Conservation (phyloP, 192 early-diverging fungal genomes). For the Gryganskiella cystojenkinii region DNA sequence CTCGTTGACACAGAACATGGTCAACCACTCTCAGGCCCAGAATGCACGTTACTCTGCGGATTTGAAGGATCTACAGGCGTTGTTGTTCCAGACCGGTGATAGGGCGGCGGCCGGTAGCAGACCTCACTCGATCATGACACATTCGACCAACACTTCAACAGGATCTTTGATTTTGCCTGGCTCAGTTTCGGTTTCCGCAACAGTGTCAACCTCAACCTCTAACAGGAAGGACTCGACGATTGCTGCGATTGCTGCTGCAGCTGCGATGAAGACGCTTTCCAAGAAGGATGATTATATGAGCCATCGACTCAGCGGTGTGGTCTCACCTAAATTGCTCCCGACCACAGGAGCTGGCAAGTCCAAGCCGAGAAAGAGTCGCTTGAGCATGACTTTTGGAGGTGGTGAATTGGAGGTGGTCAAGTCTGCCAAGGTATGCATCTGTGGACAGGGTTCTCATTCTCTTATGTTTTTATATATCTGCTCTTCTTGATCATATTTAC, state of each 20-base stretch:
- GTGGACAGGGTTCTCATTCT: neutral
- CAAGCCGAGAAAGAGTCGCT: constrained; percentile 47
- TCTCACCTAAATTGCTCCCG: constrained; percentile 30
- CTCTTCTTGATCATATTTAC: neutral
- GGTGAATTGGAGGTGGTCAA: constrained; percentile 44
- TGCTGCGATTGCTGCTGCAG: too few species aligned
- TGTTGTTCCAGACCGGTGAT: constrained; percentile 17
- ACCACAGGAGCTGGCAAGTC: constrained; percentile 12
- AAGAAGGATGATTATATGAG: constrained; percentile 55
- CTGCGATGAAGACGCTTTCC: neutral
- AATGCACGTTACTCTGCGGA: constrained; percentile 32
- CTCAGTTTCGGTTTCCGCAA: neutral
- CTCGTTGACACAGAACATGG: constrained; percentile 11
- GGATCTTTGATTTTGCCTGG: constrained; percentile 18
- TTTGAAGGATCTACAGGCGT: constrained; percentile 32
- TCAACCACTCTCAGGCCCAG: constrained; percentile 28
- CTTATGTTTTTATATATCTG: neutral
- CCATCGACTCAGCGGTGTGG: constrained; percentile 47
- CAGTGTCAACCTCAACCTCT: too few species aligned
- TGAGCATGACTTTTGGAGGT: constrained; percentile 51
- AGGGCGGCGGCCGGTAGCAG: neutral
- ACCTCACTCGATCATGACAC: constrained; percentile 6
- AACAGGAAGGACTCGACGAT: constrained; percentile 16
- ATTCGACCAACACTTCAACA: constrained; percentile 43
- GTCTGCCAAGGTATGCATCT: constrained; percentile 39